A percentile compares a stretch with the other conserved stretches of the same genome.
Conservation (phyloP, 805 yeast genomes). For the Tanozyma kutaoensis region DNA sequence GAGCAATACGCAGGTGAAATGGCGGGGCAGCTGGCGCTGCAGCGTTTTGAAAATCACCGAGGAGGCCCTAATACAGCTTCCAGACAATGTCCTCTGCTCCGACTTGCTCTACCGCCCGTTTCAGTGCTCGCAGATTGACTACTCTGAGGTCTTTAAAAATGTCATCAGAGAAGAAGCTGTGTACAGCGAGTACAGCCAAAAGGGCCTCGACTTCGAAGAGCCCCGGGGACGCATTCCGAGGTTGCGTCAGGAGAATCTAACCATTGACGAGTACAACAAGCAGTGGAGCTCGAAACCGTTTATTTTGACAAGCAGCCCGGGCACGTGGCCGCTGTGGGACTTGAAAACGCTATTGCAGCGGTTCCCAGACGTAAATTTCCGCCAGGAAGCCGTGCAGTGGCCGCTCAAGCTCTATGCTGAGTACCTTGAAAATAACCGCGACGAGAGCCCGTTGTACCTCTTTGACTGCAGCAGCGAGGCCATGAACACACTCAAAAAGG, state of each 20-base stretch:
- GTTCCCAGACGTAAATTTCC: constrained; percentile 50
- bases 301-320: constrained; percentile 27
- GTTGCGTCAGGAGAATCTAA: constrained; percentile 29
- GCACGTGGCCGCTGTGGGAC: constrained; percentile 55
- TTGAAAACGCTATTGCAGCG: constrained; percentile 31
- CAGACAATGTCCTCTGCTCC: constrained; percentile 46
- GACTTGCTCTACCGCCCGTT: constrained; percentile 75
- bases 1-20: constrained; percentile 9
- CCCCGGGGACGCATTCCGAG: constrained; percentile 35
- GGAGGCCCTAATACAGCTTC: constrained; percentile 34
- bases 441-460: constrained; percentile 76
- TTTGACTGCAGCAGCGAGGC: constrained; percentile 76
- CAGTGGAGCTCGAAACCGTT: constrained; percentile 49
- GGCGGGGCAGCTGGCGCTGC: constrained; percentile 79
- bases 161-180: constrained; percentile 33
- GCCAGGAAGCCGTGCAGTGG: constrained; percentile 86
- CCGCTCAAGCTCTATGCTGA: constrained; percentile 43
- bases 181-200: no score
- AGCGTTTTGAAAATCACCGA: constrained; percentile 32
- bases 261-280: constrained; percentile 30
- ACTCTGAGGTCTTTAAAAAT: constrained; percentile 31
- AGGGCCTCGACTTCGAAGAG: constrained; percentile 5
- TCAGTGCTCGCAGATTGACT: constrained; percentile 65
- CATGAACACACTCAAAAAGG: constrained; percentile 38
- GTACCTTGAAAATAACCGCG: constrained; percentile 49